These are phyloP conservation scores for Mangifera indica DNA, from an alignment of 345 rosid species.

Conservation along the genomic window DNA sequence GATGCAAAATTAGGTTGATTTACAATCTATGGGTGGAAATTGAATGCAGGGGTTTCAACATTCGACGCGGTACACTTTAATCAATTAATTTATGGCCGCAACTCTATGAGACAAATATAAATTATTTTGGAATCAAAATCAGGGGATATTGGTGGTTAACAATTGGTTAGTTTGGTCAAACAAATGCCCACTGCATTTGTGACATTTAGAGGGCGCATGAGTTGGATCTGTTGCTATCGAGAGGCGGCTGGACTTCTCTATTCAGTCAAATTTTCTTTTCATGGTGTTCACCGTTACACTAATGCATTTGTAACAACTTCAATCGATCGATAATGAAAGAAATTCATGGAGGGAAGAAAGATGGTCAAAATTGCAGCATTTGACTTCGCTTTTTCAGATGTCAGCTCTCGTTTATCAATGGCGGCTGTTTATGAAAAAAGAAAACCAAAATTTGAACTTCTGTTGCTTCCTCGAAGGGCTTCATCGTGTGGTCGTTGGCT, in stretches of 20 bases:
- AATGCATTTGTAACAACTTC: background rate
- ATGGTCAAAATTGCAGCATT: slow-evolving; percentile 30
- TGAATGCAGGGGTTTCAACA: too few species aligned
- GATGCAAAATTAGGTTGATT: too few species aligned
- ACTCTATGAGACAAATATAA: background rate
- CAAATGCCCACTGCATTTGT: background rate
- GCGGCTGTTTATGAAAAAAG: slow-evolving; percentile 20
- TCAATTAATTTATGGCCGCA: background rate
- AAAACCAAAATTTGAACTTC: slow-evolving; percentile 5
- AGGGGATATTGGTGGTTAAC: background rate
- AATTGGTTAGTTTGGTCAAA: background rate
- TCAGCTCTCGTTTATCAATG: slow-evolving; percentile 18
- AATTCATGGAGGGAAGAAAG: background rate
- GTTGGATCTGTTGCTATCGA: background rate
- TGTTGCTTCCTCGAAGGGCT: background rate
- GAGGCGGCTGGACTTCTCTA: slow-evolving; percentile 17
- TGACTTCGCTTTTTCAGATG: slow-evolving; percentile 11
- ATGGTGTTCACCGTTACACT: background rate
- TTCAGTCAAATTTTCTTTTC: too few species aligned
- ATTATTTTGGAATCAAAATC: background rate
- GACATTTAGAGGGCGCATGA: background rate
- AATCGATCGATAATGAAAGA: background rate
- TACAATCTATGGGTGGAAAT: too few species aligned
- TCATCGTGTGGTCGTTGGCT: background rate
- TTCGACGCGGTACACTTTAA: too few species aligned